Conservation (phyloP, 129 eudicot genomes). For the Tagetes erecta region DNA sequence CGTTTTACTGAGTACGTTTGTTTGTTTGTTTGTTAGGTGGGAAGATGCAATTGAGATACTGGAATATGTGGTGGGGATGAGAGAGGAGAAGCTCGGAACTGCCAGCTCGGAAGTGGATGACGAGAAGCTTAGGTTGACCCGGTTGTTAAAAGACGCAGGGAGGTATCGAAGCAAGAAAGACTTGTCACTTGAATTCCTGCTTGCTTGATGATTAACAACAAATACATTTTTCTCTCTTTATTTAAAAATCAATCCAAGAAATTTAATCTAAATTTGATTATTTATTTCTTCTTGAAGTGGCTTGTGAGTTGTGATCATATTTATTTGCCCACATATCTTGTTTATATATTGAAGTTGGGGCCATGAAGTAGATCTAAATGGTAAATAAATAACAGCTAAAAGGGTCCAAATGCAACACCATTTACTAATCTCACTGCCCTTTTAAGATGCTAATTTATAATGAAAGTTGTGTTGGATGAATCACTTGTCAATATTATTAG, state of each 20-base stretch:
- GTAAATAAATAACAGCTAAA: not conserved
- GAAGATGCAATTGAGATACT: constrained; percentile 10
- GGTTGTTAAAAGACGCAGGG: not conserved
- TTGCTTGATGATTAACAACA: constrained; percentile 5
- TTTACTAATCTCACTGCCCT: too few relatives aligned
- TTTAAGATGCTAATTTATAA: too few relatives aligned
- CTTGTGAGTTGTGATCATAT: not conserved
- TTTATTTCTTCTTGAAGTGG: not conserved
- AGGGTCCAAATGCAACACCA: too few relatives aligned
- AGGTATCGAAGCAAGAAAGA: not conserved
- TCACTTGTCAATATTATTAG: too few relatives aligned
- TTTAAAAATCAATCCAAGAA: not conserved
- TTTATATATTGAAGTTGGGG: not conserved
- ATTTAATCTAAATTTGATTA: not conserved
- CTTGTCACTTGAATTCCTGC: not conserved
- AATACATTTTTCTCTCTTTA: not conserved
- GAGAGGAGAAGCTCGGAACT: constrained; percentile 6
- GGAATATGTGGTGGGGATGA: constrained; percentile 14
- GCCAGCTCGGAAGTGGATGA: constrained; percentile 4
- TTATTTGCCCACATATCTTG: constrained; percentile 2
- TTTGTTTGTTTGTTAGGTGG: not conserved
- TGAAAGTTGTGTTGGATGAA: too few relatives aligned
- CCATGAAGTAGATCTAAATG: not conserved
- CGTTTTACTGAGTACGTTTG: too few relatives aligned
- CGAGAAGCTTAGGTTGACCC: not conserved